A percentile compares a stretch with the other conserved stretches of the same genome.
Evolutionary conservation across 306 rosid genomes (phyloP).

Genomic region (Cicer chorassanicum): DNA sequence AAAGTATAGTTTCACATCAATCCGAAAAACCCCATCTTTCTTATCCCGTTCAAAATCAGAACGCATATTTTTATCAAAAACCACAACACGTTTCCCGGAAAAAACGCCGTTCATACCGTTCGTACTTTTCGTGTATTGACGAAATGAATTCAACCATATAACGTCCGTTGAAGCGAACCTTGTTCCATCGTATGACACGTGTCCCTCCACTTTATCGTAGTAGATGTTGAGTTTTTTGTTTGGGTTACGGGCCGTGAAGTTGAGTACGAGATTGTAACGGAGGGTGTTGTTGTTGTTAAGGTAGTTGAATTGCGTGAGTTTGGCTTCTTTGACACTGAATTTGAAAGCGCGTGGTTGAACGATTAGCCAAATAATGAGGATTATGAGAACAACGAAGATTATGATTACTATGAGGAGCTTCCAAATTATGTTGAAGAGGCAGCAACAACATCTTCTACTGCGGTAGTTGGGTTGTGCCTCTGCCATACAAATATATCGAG

Average conservation of each 20-base stretch:
- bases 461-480: background rate
- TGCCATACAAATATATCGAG: background rate
- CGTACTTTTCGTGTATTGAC: constrained; percentile 49
- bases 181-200: constrained; percentile 42
- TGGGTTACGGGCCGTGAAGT: constrained; percentile 57
- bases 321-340: constrained; percentile 58
- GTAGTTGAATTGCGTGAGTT: constrained; percentile 60
- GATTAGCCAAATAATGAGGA: constrained; percentile 56
- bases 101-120: constrained; percentile 47
- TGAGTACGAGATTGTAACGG: constrained; percentile 42
- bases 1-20: constrained; percentile 58
- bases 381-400: constrained; percentile 40
- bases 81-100: constrained; percentile 44
- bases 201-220: constrained; percentile 50
- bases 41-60: constrained; percentile 46
- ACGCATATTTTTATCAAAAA: background rate
- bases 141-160: constrained; percentile 37
- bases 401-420: constrained; percentile 47
- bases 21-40: constrained; percentile 35
- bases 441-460: constrained; percentile 39
- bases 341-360: constrained; percentile 62
- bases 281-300: too few relatives aligned
- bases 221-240: constrained; percentile 48
- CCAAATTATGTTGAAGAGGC: constrained; percentile 55
- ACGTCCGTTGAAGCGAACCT: constrained; percentile 36